phyloP scores from a whole-genome alignment of 805 yeast species.

The Candida loeiensis region DNA sequence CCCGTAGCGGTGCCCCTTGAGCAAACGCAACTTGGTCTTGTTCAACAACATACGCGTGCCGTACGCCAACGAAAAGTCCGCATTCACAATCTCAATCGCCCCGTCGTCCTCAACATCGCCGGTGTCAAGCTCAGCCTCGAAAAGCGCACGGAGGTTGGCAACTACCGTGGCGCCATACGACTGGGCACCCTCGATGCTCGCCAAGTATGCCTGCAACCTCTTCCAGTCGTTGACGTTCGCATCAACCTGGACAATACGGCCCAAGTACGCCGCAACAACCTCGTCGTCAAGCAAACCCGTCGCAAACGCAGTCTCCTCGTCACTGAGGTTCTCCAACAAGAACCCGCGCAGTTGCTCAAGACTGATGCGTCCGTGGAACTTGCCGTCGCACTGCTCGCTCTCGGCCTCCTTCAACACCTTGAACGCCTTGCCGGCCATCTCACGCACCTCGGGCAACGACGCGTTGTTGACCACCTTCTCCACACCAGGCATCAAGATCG shows the following conservation, averaged over 20 bases:
- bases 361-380: constrained; percentile 72
- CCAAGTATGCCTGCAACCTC: constrained; percentile 52
- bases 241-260: constrained; percentile 36
- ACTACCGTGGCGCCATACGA: constrained; percentile 45
- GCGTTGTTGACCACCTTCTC: constrained; percentile 86
- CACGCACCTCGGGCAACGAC: constrained; percentile 94
- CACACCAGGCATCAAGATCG: constrained; percentile 86
- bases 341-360: constrained; percentile 50
- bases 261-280: constrained; percentile 47
- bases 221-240: constrained; percentile 46
- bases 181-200: constrained; percentile 18
- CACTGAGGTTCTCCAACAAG: constrained; percentile 20
- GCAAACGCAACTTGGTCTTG: constrained; percentile 81
- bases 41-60: constrained; percentile 96
- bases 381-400: constrained; percentile 60
- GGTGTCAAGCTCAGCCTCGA: constrained; percentile 41
- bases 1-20: constrained; percentile 96
- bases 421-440: constrained; percentile 82
- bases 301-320: constrained; percentile 13
- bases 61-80: constrained; percentile 93
- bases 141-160: constrained; percentile 48
- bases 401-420: constrained; percentile 80
- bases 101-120: constrained; percentile 66
- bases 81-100: constrained; percentile 87
- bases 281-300: constrained; percentile 17